phyloP scores from a whole-genome alignment of 352 stramenopile species.

The Phytopythium ostracodes region DNA sequence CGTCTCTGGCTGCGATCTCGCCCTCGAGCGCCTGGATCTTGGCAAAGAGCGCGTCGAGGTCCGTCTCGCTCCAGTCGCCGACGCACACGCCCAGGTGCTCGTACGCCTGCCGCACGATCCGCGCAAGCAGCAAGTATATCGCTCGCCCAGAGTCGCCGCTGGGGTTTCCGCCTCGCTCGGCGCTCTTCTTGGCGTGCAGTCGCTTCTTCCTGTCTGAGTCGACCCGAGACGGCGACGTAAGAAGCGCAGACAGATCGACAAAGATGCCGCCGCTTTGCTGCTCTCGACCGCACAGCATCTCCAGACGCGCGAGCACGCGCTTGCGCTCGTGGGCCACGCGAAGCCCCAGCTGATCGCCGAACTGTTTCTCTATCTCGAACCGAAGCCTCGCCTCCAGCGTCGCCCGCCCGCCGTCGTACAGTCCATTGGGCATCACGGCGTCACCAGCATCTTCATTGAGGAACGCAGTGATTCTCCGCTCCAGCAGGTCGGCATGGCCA shows the following conservation, averaged over 20 bases:
- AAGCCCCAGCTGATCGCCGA: constrained; percentile 46
- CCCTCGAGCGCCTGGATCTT: constrained; percentile 14
- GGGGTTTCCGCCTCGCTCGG: background rate
- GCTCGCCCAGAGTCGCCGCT: background rate
- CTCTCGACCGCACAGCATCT: constrained; percentile 32
- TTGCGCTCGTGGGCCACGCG: constrained; percentile 54
- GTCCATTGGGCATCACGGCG: background rate
- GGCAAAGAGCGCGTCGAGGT: constrained; percentile 36
- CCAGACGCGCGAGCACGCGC: constrained; percentile 41
- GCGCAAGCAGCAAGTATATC: constrained; percentile 16
- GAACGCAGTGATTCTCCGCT: constrained; percentile 21
- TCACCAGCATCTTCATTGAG: background rate
- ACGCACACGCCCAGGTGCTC: constrained; percentile 46
- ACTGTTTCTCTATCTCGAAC: constrained; percentile 48
- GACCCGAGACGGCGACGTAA: background rate
- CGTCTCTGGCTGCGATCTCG: constrained; percentile 11
- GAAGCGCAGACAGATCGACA: background rate
- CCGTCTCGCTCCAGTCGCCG: constrained; percentile 40
- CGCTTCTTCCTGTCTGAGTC: background rate
- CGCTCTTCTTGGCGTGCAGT: background rate
- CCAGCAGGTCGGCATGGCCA: constrained; percentile 2
- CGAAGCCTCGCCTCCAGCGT: constrained; percentile 25
- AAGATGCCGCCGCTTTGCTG: background rate
- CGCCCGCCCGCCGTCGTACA: background rate
- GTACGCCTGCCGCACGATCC: constrained; percentile 36